These are phyloP conservation scores for Maudiozyma humilis DNA, from an alignment of 1,139 yeast species.

Conservation along the genomic window DNA sequence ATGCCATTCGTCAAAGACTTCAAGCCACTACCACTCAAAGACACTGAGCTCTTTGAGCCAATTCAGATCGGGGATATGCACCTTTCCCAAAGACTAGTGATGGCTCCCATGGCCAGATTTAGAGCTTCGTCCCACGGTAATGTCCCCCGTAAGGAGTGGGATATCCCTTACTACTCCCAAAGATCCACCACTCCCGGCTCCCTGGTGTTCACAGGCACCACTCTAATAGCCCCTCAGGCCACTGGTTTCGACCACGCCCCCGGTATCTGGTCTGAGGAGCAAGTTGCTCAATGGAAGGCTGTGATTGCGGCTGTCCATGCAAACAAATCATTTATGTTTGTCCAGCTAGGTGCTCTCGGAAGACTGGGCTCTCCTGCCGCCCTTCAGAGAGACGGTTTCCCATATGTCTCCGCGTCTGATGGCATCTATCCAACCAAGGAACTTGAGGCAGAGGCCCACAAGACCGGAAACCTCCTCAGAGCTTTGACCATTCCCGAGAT, in stretches of 20 bases:
- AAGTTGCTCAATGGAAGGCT: constrained; percentile 40
- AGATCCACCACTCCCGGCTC: constrained; percentile 32
- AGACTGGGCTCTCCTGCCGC: constrained; percentile 39
- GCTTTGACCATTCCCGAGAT: constrained; percentile 34
- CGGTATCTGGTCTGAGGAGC: constrained; percentile 12
- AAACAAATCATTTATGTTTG: constrained; percentile 42
- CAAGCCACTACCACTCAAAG: constrained; percentile 21
- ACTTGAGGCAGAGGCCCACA: constrained; percentile 26
- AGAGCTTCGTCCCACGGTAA: constrained; percentile 33
- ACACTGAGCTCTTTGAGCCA: constrained; percentile 40
- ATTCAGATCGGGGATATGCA: constrained; percentile 38
- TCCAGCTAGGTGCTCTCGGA: constrained; percentile 56
- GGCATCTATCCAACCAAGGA: constrained; percentile 31
- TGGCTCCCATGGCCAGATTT: constrained; percentile 45
- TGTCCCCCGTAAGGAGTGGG: constrained; percentile 24
- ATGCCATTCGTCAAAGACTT: constrained; percentile 13
- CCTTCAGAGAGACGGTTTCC: constrained; percentile 10
- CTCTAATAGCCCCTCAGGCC: constrained; percentile 23
- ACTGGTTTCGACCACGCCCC: constrained; percentile 14
- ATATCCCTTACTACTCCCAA: constrained; percentile 30
- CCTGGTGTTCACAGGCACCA: constrained; percentile 32
- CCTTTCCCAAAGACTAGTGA: constrained; percentile 37
- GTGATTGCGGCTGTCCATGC: constrained; percentile 44
- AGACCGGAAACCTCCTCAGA: constrained; percentile 27
- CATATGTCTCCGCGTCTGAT: constrained; percentile 23